These are phyloP conservation scores for Linum trigynum DNA, from an alignment of 345 rosid genomes.

Conservation along the genomic window DNA sequence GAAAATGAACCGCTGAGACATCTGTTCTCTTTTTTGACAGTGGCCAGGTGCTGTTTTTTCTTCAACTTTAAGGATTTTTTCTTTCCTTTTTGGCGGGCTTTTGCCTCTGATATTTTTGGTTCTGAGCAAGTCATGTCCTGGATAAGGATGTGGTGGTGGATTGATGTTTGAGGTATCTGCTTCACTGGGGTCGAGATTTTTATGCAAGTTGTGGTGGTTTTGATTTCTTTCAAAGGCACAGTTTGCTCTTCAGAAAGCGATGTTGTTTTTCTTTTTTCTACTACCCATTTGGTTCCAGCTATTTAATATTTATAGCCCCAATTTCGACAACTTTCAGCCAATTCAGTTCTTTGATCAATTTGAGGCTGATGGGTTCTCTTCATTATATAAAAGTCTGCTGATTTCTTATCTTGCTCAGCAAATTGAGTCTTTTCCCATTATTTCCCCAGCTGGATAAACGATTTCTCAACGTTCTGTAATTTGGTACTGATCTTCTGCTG, in stretches of 20 bases:
- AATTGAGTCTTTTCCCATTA: neutral
- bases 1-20: no score
- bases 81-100: slow-evolving; percentile 14
- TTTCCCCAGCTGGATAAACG: neutral
- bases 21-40: no score
- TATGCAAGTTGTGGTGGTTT: neutral
- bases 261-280: neutral
- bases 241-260: neutral
- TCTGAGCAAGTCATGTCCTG: slow-evolving; percentile 16
- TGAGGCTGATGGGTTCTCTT: neutral
- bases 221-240: neutral
- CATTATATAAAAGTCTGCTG: neutral
- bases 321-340: neutral
- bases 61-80: slow-evolving; percentile 13
- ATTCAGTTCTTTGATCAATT: no score
- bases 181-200: neutral
- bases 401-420: neutral
- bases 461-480: no score
- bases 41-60: neutral
- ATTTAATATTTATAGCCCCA: neutral
- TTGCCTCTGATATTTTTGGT: slow-evolving; percentile 5
- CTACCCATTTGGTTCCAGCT: neutral
- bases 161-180: slow-evolving; percentile 24
- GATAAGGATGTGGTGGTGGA: slow-evolving; percentile 42
- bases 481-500: slow-evolving; percentile 11